Percentiles rank a stretch among this genome's conserved stretches.
Evolutionary conservation across 352 stramenopile species (phyloP).

Genomic region (Phytophthora litchii): DNA sequence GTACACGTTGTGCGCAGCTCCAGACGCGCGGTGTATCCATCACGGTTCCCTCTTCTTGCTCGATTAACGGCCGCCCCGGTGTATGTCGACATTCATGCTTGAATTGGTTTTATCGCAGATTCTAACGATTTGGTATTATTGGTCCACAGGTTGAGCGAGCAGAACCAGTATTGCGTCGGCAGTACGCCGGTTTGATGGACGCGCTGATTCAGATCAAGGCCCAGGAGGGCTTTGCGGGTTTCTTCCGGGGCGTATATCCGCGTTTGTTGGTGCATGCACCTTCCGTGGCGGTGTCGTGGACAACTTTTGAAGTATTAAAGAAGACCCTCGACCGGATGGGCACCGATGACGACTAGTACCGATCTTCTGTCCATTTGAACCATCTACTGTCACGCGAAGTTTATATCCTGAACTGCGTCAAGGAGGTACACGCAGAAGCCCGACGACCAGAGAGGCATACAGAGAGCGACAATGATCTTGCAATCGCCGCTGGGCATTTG

Average conservation of each 20-base stretch:
- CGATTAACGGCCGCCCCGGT: constrained; percentile 46
- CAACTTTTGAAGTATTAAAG: constrained; percentile 97
- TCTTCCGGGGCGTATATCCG: constrained; percentile 95
- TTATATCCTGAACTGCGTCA: constrained; percentile 24
- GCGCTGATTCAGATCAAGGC: constrained; percentile 88
- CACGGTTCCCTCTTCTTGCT: constrained; percentile 64
- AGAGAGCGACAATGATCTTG: constrained; percentile 15
- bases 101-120: background rate
- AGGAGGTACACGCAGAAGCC: constrained; percentile 20
- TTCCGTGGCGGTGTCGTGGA: constrained; percentile 99
- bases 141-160: constrained; percentile 22
- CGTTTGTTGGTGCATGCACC: constrained; percentile 96
- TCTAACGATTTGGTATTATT: constrained; percentile 10
- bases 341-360: constrained; percentile 31
- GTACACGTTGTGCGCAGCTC: constrained; percentile 75
- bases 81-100: constrained; percentile 31
- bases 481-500: constrained; percentile 25
- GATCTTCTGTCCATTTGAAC: constrained; percentile 28
- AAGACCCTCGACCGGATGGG: constrained; percentile 75
- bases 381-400: constrained; percentile 23
- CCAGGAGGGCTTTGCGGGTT: constrained; percentile 93
- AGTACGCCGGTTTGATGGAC: constrained; percentile 80
- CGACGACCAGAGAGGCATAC: constrained; percentile 6
- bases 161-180: constrained; percentile 63
- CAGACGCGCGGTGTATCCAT: constrained; percentile 66